Percentiles rank a stretch among this genome's conserved stretches.
phyloP scores from a whole-genome alignment of 1,139 yeast genomes.

The Yamadazyma atmosphaerica region DNA sequence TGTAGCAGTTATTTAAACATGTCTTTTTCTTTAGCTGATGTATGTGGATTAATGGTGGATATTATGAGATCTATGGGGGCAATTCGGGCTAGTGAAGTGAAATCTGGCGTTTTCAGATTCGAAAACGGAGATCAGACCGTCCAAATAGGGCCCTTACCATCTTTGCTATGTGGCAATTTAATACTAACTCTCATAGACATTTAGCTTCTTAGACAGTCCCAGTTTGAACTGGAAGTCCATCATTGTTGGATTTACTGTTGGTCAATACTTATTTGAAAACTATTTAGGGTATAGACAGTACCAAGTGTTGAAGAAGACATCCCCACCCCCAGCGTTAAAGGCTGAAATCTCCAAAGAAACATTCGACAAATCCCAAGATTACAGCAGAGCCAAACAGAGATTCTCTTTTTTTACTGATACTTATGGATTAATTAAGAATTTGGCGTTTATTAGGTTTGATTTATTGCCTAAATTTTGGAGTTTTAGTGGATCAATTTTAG shows the following conservation, averaged over 20 bases:
- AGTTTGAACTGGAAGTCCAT: constrained; percentile 76
- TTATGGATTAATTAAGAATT: constrained; percentile 54
- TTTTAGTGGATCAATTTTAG: constrained; percentile 44
- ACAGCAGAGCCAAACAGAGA: constrained; percentile 77
- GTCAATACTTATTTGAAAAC: constrained; percentile 73
- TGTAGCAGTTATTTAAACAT: constrained; percentile 6
- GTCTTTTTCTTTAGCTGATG: constrained; percentile 16
- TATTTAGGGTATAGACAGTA: constrained; percentile 79
- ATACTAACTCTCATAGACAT: constrained; percentile 20
- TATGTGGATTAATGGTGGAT: constrained; percentile 8
- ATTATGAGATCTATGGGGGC: no score
- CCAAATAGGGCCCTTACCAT: no score
- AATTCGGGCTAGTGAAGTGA: no score
- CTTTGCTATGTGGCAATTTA: neutral
- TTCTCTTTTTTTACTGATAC: constrained; percentile 62
- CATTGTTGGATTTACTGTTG: constrained; percentile 71
- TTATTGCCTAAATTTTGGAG: constrained; percentile 71
- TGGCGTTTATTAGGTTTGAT: constrained; percentile 60
- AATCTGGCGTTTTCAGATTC: no score
- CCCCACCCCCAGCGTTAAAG: constrained; percentile 64
- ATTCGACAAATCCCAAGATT: constrained; percentile 74
- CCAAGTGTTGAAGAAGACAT: constrained; percentile 53
- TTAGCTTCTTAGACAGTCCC: constrained; percentile 42
- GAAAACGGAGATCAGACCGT: no score
- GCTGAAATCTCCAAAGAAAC: constrained; percentile 71